A percentile compares a stretch with the other conserved stretches of the same genome.
These are phyloP conservation scores for Pittosporum tobira DNA, from an alignment of 129 eudicot species.

Conservation along the genomic window DNA sequence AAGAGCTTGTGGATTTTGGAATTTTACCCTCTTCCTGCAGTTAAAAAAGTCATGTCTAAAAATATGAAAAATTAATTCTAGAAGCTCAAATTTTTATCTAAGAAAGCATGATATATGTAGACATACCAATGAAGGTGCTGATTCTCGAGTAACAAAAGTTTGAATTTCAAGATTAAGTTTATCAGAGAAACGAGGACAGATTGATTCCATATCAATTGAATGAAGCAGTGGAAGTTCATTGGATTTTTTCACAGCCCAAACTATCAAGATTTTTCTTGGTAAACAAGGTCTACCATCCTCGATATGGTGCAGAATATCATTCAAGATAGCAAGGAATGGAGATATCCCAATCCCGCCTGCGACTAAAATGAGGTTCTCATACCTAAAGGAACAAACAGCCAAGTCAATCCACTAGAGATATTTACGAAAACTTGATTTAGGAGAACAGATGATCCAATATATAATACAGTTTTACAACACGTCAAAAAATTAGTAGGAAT, in stretches of 20 bases:
- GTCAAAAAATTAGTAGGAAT: neutral
- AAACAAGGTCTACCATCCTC: constrained; percentile 53
- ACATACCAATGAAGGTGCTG: constrained; percentile 65
- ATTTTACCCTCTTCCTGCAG: constrained; percentile 78
- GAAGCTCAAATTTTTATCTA: neutral
- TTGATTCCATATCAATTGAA: constrained; percentile 49
- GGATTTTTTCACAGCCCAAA: constrained; percentile 84
- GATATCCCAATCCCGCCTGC: constrained; percentile 98
- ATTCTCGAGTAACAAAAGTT: constrained; percentile 77
- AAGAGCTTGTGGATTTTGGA: constrained; percentile 24
- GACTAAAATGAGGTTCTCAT: constrained; percentile 74
- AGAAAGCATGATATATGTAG: neutral
- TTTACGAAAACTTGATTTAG: neutral
- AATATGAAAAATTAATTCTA: neutral
- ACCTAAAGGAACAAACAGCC: constrained; percentile 31
- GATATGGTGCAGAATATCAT: constrained; percentile 61
- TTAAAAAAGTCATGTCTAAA: constrained; percentile 10
- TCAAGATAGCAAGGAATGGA: constrained; percentile 82
- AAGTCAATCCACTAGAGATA: neutral
- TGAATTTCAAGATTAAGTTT: constrained; percentile 74
- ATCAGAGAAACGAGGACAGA: constrained; percentile 57
- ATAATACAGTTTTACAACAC: neutral
- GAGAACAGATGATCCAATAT: neutral
- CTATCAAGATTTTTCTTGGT: constrained; percentile 57
- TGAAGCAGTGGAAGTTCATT: constrained; percentile 84